Conservation (phyloP, 73 alveolate genomes). For the Symbiodinium pilosum region DNA sequence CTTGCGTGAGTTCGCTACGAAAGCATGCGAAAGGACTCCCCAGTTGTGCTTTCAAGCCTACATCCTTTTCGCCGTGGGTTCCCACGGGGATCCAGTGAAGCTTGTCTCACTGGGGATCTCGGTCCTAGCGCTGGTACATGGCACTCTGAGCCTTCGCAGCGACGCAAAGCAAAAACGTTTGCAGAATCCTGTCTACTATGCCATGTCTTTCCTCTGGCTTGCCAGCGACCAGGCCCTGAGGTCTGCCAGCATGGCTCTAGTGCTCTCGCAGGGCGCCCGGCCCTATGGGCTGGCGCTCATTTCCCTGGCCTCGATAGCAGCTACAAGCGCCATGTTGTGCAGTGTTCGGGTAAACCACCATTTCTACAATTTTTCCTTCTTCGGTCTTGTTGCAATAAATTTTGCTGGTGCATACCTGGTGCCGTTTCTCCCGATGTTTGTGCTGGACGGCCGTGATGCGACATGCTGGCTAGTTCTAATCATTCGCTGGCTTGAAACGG, state of each 20-base stretch:
- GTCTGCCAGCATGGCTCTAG: not conserved
- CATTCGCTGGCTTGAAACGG: slow-evolving; percentile 16
- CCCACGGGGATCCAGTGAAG: not conserved
- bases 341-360: too few relatives aligned
- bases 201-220: not conserved
- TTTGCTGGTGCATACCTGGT: too few relatives aligned
- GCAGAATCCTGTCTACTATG: not conserved
- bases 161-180: not conserved
- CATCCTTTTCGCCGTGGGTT: slow-evolving; percentile 12
- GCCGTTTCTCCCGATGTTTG: too few relatives aligned
- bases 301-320: too few relatives aligned
- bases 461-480: too few relatives aligned
- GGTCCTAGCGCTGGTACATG: not conserved
- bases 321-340: too few relatives aligned
- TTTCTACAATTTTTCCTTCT: too few relatives aligned
- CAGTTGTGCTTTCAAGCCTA: not conserved
- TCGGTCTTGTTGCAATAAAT: too few relatives aligned
- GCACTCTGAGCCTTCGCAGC: not conserved
- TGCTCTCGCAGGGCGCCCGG: not conserved
- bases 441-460: too few relatives aligned
- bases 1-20: not conserved
- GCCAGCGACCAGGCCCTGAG: slow-evolving; percentile 5
- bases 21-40: not conserved
- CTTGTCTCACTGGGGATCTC: not conserved
- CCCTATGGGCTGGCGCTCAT: not conserved